Evolutionary conservation across 2,329 filamentous ascomycete genomes (phyloP).

Genomic region (Aspergillus quadrilineatus): DNA sequence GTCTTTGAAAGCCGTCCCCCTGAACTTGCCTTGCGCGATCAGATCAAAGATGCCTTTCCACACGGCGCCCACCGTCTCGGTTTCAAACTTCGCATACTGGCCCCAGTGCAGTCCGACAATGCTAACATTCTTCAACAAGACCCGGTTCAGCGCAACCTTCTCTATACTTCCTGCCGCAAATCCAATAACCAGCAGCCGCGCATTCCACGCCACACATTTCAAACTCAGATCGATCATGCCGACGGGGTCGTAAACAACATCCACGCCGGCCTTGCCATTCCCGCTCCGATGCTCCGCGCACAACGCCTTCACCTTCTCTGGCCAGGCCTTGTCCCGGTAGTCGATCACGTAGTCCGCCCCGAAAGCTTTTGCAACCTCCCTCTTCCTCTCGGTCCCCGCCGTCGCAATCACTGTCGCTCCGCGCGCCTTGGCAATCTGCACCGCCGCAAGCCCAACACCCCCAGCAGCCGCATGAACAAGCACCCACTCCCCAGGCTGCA

Average conservation of each 20-base stretch:
- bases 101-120: constrained; percentile 93
- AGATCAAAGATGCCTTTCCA: constrained; percentile 81
- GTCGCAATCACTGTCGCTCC: constrained; percentile 93
- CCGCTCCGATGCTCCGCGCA: constrained; percentile 57
- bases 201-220: constrained; percentile 94
- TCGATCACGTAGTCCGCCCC: constrained; percentile 83
- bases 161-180: constrained; percentile 87
- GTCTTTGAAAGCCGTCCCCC: constrained; percentile 78
- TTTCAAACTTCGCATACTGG: constrained; percentile 72
- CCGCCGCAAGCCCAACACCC: constrained; percentile 85
- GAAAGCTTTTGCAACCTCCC: constrained; percentile 73
- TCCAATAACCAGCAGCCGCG: constrained; percentile 79
- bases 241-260: constrained; percentile 94
- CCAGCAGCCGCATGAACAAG: constrained; percentile 90
- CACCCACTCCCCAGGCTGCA: constrained; percentile 80
- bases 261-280: constrained; percentile 66
- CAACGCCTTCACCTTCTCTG: constrained; percentile 70
- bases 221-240: constrained; percentile 83
- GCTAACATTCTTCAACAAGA: constrained; percentile 88
- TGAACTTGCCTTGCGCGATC: constrained; percentile 75
- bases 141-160: constrained; percentile 88
- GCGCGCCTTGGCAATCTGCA: constrained; percentile 89
- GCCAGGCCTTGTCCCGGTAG: constrained; percentile 71
- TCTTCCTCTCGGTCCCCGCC: constrained; percentile 75
- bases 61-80: constrained; percentile 66